phyloP scores from a whole-genome alignment of 352 stramenopile species.

The Peronospora belbahrii region DNA sequence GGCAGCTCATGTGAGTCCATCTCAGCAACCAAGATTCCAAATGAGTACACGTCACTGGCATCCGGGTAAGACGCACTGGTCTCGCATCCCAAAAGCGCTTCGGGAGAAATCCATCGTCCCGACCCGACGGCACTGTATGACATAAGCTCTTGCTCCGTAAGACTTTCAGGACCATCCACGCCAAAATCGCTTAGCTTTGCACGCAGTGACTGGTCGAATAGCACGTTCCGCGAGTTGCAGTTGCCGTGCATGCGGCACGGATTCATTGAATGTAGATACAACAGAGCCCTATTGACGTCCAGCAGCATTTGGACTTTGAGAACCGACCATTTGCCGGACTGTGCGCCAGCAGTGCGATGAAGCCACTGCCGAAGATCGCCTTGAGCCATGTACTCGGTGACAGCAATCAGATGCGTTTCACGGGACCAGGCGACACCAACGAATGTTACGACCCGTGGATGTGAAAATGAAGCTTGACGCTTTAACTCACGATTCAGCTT shows the following conservation, averaged over 20 bases:
- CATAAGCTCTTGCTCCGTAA: constrained; percentile 53
- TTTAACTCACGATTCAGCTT: constrained; percentile 63
- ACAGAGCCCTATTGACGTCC: constrained; percentile 51
- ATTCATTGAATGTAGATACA: constrained; percentile 63
- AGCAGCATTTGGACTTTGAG: constrained; percentile 56
- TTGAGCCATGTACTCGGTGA: constrained; percentile 69
- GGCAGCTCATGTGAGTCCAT: constrained; percentile 65
- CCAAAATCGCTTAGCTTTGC: constrained; percentile 69
- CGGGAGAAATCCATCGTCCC: constrained; percentile 60
- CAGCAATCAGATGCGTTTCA: constrained; percentile 51
- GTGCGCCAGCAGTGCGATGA: constrained; percentile 32
- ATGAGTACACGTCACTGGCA: constrained; percentile 57
- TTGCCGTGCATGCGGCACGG: constrained; percentile 50
- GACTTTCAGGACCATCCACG: constrained; percentile 33
- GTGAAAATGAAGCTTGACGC: constrained; percentile 47
- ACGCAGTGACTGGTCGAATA: constrained; percentile 46
- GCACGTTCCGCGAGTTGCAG: constrained; percentile 58
- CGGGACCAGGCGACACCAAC: constrained; percentile 64
- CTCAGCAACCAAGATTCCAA: constrained; percentile 63
- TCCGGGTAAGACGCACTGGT: constrained; percentile 33
- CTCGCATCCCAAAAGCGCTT: constrained; percentile 51
- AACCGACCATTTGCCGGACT: constrained; percentile 42
- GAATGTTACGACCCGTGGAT: constrained; percentile 61
- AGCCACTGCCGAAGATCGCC: constrained; percentile 67
- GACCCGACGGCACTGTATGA: constrained; percentile 62